phyloP scores from a whole-genome alignment of 441 rosid species.

The Gossypium davidsonii region DNA sequence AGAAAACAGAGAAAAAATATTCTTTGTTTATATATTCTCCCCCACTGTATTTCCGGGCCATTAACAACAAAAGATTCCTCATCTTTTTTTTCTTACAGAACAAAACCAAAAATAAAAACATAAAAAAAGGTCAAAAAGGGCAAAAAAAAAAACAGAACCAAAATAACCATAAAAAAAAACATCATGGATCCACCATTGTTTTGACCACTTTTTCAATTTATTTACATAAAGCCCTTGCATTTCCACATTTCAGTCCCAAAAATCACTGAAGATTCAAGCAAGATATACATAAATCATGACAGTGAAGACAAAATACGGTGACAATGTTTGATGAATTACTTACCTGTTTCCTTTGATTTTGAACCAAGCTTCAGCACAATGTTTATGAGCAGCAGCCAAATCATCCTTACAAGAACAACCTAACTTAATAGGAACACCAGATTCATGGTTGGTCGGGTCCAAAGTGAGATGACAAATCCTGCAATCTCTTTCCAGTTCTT shows the following conservation, averaged over 20 bases:
- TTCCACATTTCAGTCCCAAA: too few species aligned
- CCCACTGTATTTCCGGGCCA: not conserved
- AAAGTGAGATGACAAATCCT: slow-evolving; percentile 45
- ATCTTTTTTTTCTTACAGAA: not conserved
- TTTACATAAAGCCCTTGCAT: too few species aligned
- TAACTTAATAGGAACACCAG: slow-evolving; percentile 33
- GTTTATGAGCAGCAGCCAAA: slow-evolving; percentile 45
- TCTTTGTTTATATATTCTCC: slow-evolving; percentile 14
- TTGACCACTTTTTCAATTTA: not conserved
- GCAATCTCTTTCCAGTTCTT: slow-evolving; percentile 34
- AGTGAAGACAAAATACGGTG: not conserved
- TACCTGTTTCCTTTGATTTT: slow-evolving; percentile 44
- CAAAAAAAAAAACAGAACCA: not conserved
- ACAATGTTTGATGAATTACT: not conserved
- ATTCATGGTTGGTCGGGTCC: slow-evolving; percentile 31
- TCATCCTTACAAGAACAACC: slow-evolving; percentile 47
- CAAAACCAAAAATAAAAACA: not conserved
- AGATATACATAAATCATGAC: not conserved
- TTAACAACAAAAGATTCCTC: slow-evolving; percentile 2
- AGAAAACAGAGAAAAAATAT: slow-evolving; percentile 15
- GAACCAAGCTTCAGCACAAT: slow-evolving; percentile 51
- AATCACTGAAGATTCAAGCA: not conserved
- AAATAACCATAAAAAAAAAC: not conserved
- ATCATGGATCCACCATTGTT: slow-evolving; percentile 3
- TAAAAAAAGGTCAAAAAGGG: not conserved